A percentile compares a stretch with the other conserved stretches of the same genome.
phyloP scores from a whole-genome alignment of 1,284 basidiomycete genomes.

The Rhodotorula mucilaginosa region DNA sequence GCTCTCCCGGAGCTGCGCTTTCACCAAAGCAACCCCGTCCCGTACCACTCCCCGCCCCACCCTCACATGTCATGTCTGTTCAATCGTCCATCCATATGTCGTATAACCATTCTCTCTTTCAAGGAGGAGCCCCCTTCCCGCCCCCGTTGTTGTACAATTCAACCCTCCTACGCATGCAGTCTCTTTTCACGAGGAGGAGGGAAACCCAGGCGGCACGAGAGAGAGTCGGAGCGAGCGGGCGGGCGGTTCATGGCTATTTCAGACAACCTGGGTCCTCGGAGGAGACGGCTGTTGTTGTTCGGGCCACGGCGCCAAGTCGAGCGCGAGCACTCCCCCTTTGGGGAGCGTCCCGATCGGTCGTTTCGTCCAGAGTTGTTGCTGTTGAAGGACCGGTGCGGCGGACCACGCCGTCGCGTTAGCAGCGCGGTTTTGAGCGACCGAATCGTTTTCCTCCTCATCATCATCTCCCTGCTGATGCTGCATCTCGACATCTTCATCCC shows the following conservation, averaged over 20 bases:
- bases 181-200: background rate
- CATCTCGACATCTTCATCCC: background rate
- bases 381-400: background rate
- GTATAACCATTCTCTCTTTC: too few relatives aligned
- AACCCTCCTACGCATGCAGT: background rate
- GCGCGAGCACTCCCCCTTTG: background rate
- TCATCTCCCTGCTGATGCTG: background rate
- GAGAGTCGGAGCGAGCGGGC: too few relatives aligned
- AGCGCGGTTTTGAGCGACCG: background rate
- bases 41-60: too few relatives aligned
- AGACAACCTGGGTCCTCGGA: too few relatives aligned
- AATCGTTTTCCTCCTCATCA: background rate
- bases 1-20: background rate
- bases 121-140: too few relatives aligned
- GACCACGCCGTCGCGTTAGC: background rate
- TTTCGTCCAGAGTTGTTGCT: constrained; percentile 21
- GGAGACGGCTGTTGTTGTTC: too few relatives aligned
- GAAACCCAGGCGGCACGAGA: too few relatives aligned
- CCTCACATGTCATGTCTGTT: too few relatives aligned
- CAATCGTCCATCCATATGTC: too few relatives aligned
- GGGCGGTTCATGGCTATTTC: too few relatives aligned
- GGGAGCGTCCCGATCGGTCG: constrained; percentile 38
- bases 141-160: background rate
- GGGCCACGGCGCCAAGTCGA: constrained; percentile 13
- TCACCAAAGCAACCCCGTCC: too few relatives aligned